Conservation (phyloP, 306 rosid species). For the Oxytropis ochrocephala region DNA sequence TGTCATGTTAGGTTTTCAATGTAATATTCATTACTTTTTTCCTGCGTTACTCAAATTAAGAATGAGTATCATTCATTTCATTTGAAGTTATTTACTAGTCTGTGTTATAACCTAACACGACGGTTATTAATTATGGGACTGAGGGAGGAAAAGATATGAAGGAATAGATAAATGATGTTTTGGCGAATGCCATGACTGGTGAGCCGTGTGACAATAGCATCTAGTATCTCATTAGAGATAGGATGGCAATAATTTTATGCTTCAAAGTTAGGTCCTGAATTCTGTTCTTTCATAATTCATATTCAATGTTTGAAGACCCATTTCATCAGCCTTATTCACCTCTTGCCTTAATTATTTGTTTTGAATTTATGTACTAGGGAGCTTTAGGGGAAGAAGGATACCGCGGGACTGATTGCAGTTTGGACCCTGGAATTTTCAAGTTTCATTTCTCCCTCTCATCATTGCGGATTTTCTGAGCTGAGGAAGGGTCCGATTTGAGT, state of each 20-base stretch:
- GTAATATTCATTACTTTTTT: no score
- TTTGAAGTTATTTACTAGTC: no score
- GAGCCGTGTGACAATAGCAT: not conserved
- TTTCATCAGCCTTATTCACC: slow-evolving; percentile 6
- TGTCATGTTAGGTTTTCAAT: no score
- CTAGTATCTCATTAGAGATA: not conserved
- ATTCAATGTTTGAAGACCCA: not conserved
- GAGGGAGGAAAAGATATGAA: not conserved
- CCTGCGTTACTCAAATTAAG: no score
- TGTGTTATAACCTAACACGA: no score
- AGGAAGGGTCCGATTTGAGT: not conserved
- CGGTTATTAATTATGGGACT: no score
- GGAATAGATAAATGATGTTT: not conserved
- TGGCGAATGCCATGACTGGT: not conserved
- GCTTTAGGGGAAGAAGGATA: slow-evolving; percentile 7
- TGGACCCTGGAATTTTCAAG: slow-evolving; percentile 10
- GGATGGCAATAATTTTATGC: not conserved
- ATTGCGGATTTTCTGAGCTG: not conserved
- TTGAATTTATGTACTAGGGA: slow-evolving; percentile 17
- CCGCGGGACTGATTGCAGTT: not conserved
- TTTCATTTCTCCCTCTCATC: slow-evolving; percentile 11
- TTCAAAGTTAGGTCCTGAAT: slow-evolving; percentile 3
- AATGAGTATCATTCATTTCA: no score
- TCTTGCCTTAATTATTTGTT: slow-evolving; percentile 9
- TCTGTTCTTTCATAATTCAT: not conserved